Evolutionary conservation across 345 rosid genomes (phyloP), one percentile per base, ranked within the genome.

Genomic region (Cardiospermum halicacabum): DNA sequence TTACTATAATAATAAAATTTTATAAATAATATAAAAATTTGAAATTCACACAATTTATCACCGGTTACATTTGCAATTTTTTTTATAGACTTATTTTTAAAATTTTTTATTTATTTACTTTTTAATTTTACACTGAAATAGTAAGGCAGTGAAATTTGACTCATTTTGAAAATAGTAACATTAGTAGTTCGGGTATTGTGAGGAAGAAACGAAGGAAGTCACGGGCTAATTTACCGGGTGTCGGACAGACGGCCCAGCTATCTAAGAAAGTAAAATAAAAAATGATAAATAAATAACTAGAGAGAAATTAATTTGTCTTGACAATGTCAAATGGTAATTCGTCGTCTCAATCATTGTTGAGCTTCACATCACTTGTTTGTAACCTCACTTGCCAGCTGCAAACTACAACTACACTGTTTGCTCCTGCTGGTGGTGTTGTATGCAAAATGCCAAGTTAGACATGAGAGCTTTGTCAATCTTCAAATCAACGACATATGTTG

Each of bases 401-500:
- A n/a, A n/a, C n/a, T n/a, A 3, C n/a, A 18, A 3, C 7, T 6
- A 34, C 50, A 45, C 8, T 45, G 50, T 45, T 45, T 45, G 50
- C 37, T 7, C 7, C 22, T 8, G 50, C 7, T 45, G 18, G 5
- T 3, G 7, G 21, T 16, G 22, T 16, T 45, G 16, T 19, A 45
- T 45, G n/a, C 16, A 0, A n/a, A 13, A 6, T 19, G 42, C 10
- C 40, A 28, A 32, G 48, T 24, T 32, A 51, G 43, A 19, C 4
- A 63, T 63, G 32, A 32, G 48, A 32, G 57, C 16, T 63, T 40
- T 60, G 36, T 3, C 12, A 3, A 60, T 40, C 36, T 9, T 24
- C 7, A 39, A 27, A 27, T 49, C 12, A 65, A 45, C n/a, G n/a
- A n/a, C 68, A n/a, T 53, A 65, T 65, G 68, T 65, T 65, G 53